These are phyloP conservation scores for Lactifluus volemus DNA, from an alignment of 768 basidiomycete genomes.

Conservation along the genomic window DNA sequence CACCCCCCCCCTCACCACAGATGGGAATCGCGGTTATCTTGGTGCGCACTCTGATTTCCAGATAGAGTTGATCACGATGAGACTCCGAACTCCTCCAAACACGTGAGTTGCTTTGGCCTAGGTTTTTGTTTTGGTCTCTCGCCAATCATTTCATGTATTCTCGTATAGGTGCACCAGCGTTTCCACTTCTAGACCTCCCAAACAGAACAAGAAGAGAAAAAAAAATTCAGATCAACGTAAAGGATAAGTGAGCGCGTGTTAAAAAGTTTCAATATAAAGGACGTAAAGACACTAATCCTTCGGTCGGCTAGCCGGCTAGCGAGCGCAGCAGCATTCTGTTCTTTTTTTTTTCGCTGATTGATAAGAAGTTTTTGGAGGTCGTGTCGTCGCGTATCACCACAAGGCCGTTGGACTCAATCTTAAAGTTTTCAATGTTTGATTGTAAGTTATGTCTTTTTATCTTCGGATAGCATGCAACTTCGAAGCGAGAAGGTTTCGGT, in stretches of 20 bases:
- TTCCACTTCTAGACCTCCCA: too few relatives aligned
- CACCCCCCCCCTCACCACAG: too few relatives aligned
- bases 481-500: too few relatives aligned
- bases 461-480: neutral
- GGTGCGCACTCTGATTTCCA: neutral
- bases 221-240: neutral
- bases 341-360: too few relatives aligned
- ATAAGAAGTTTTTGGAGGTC: too few relatives aligned
- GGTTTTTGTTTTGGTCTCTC: too few relatives aligned
- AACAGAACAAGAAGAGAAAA: neutral
- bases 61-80: neutral
- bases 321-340: neutral
- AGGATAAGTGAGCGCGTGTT: neutral
- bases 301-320: neutral
- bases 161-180: too few relatives aligned
- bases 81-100: too few relatives aligned
- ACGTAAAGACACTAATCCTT: neutral
- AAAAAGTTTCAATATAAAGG: neutral
- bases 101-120: too few relatives aligned
- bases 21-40: neutral
- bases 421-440: neutral
- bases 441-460: neutral
- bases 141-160: too few relatives aligned
- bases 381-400: neutral
- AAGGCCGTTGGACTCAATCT: neutral